A percentile compares a stretch with the other conserved stretches of the same genome.
These are phyloP conservation scores for Exophiala bonariae DNA, from an alignment of 2,329 filamentous ascomycete species.

Conservation along the genomic window DNA sequence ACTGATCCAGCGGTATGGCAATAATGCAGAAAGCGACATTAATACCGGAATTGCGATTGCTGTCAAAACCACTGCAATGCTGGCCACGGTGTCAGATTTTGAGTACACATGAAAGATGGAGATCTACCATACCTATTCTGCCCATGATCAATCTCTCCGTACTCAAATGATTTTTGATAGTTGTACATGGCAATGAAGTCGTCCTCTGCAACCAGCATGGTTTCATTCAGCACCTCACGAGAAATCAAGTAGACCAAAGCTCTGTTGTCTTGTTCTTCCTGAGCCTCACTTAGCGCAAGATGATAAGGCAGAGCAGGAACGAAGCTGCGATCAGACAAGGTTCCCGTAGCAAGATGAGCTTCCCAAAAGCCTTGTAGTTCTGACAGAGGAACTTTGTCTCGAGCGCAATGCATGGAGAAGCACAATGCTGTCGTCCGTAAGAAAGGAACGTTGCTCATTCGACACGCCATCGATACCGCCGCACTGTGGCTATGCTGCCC, in stretches of 20 bases:
- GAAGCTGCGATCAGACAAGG: background rate
- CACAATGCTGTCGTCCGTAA: background rate
- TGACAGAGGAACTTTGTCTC: background rate
- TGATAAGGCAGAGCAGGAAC: background rate
- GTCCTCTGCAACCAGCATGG: background rate
- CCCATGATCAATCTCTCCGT: background rate
- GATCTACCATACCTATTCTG: background rate
- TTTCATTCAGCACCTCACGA: background rate
- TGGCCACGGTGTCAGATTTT: background rate
- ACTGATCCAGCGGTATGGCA: background rate
- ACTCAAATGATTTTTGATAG: background rate
- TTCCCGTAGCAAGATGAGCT: background rate
- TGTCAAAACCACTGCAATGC: background rate
- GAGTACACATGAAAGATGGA: background rate
- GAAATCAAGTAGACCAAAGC: background rate
- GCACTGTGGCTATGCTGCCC: background rate
- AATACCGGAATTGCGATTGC: background rate
- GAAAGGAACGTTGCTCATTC: background rate
- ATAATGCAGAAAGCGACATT: background rate
- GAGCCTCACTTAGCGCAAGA: background rate
- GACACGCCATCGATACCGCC: background rate
- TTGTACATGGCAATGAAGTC: background rate
- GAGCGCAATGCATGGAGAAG: background rate
- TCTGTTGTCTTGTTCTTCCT: background rate
- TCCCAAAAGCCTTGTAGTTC: background rate